Percentiles rank a stretch among this genome's conserved stretches.
Evolutionary conservation across 306 rosid genomes (phyloP).

Genomic region (Abrus pulchellus): DNA sequence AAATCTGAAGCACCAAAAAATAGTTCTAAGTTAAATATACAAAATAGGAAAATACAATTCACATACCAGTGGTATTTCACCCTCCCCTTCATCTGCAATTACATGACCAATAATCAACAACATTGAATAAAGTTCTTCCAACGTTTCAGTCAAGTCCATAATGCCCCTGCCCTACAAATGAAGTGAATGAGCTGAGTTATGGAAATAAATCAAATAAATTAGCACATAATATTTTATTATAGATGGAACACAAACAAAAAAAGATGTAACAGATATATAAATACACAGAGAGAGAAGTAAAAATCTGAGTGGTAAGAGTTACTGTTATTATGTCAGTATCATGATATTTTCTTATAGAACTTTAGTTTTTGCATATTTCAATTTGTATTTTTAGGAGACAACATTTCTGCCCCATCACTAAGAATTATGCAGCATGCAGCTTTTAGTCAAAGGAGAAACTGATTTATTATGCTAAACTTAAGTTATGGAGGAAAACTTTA

Average conservation of each 20-base stretch:
- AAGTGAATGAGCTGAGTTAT: slow-evolving; percentile 52
- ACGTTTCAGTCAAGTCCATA: slow-evolving; percentile 78
- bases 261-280: slow-evolving; percentile 5
- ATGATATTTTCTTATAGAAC: slow-evolving; percentile 15
- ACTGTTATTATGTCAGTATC: not conserved
- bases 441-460: slow-evolving; percentile 17
- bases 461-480: not conserved
- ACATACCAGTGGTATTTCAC: slow-evolving; percentile 90
- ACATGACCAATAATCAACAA: slow-evolving; percentile 89
- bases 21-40: slow-evolving; percentile 31
- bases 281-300: not conserved
- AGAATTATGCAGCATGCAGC: slow-evolving; percentile 27
- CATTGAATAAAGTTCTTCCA: slow-evolving; percentile 95
- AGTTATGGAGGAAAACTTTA: no score
- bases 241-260: not conserved
- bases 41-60: slow-evolving; percentile 44
- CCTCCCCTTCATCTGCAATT: slow-evolving; percentile 95
- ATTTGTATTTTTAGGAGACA: not conserved
- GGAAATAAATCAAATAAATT: slow-evolving; percentile 33
- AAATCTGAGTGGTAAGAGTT: not conserved
- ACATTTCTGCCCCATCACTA: slow-evolving; percentile 20
- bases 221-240: slow-evolving; percentile 6
- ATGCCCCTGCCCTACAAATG: slow-evolving; percentile 82
- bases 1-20: slow-evolving; percentile 20
- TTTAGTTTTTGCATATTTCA: slow-evolving; percentile 1